Evolutionary conservation across 768 basidiomycete species (phyloP), one percentile per base, ranked within the genome.

Genomic region (Daedalea quercina): DNA sequence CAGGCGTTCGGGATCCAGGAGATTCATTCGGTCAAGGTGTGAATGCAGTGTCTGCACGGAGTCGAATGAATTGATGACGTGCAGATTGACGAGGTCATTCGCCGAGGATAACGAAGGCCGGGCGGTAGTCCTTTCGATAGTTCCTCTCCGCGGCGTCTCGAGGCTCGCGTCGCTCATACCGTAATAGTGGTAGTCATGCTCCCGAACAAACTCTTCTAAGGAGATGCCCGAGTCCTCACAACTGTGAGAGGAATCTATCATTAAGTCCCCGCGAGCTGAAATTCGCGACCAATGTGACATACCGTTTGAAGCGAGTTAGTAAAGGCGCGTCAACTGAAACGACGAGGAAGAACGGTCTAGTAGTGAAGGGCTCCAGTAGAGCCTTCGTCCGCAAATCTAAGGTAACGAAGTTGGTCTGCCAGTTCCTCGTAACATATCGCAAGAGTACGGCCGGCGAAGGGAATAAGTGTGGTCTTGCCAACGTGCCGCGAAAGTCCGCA

Each of bases 301-400:
- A 53, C 52, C 35, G 33, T 22, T 66, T 63, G 67, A 78, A 96
- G 40, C 95, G 76, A 42, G 78, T 71, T 41, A 81, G 67, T 28
- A 94, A 63, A 0, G 94, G 94, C 0, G 91, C 95, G 56, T 97
- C 93, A 26, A 93, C 76, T 44, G 72, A 78, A 43, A 96, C 70
- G 22, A 98, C 77, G 65, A 97, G 72, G 66, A 96, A 93, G 67
- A 93, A 98, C 0, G 96, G 96, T 17, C 96, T 74, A 62, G 84
- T 93, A 33, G 80, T 66, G 63, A 96, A 97, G 46, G 76, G 69
- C 54, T 79, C 78, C 33, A 98, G 72, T 15, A 81, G 68, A 2
- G 74, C 69, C 25, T 70, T 70, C 1, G 78, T 81, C 40, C 65
- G 64, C 20, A 94, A 67, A 63, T 90, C 87, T n/a, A 73, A 67